Base-by-base conservation (phyloP, 768 basidiomycete genomes). In the Suillus bovinus region DNA sequence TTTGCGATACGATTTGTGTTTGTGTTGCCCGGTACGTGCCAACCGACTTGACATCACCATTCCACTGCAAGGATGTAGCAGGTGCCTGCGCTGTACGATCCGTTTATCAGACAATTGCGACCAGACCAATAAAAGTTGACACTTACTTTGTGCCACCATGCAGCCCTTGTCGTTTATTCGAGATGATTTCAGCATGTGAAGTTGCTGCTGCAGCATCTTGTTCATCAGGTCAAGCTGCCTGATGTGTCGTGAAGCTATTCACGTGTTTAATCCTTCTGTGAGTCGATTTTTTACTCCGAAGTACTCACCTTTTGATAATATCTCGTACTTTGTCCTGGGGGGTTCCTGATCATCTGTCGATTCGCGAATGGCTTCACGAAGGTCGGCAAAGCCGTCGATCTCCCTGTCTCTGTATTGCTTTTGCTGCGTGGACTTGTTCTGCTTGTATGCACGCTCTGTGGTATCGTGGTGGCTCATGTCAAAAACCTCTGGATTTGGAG, bases 381-480 rank as follows among this genome's bases (percentile, higher is more conserved):
- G 55, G 2, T 56, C 38, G 17, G 36, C 36, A 56, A 56, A 56
- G 38, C 38, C 17, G 17, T 39, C 11, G 24, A 29, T 16, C 55
- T 56, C 55, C 38, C 38, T 56, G 11, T 56, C 55, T 27, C 55
- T 56, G 55, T 56, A 56, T 39, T 56, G 36, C 38, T 39, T 39
- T 39, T 56, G 55, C 55, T 39, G 55, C 11, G 27, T 39, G 38
- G 55, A 39, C 24, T 39, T 56, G 10, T 13, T 56, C 55, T 39
- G 38, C 38, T 20, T 39, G 24, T 27, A 27, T 39, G 36, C 16
- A 55, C 24, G 22, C 2, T 17, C 22, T 38, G 17, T 27, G 24
- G 10, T 27, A 27, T 39, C 55, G 22, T 56, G 24, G 10, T 13
- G 24, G 24, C 20, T 39, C 11, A 39, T 56, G 55, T 56, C 36